These are phyloP conservation scores for Mortierella sp. DNA, from an alignment of 371 early-diverging fungal genomes.

Conservation along the genomic window DNA sequence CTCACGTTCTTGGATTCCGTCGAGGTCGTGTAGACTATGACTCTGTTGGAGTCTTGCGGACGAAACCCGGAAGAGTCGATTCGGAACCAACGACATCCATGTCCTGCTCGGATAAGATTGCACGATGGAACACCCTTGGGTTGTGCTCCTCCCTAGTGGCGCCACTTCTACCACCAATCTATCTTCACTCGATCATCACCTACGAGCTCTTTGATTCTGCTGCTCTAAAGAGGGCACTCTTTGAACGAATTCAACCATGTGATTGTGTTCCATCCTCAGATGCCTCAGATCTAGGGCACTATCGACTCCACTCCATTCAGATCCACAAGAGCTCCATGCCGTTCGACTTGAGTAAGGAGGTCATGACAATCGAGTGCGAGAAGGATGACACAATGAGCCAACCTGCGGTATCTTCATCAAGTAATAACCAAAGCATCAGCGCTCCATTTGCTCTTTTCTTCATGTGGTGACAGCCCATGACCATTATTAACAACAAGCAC, in stretches of 20 bases:
- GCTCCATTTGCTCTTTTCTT: neutral
- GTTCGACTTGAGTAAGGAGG: conserved; percentile 64
- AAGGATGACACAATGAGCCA: conserved; percentile 15
- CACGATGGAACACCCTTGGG: conserved; percentile 86
- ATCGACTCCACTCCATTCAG: conserved; percentile 45
- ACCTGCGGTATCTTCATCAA: conserved; percentile 57
- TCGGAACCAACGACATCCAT: conserved; percentile 82
- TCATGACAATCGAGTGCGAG: conserved; percentile 39
- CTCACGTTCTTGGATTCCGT: conserved; percentile 32
- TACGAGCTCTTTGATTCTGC: conserved; percentile 73
- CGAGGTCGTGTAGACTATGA: conserved; percentile 72
- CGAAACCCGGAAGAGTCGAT: conserved; percentile 85
- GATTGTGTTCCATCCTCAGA: conserved; percentile 5
- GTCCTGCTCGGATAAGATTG: conserved; percentile 93
- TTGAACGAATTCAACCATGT: conserved; percentile 57
- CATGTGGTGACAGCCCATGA: neutral
- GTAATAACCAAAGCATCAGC: conserved; percentile 26
- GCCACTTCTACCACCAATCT: conserved; percentile 77
- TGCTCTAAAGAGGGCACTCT: conserved; percentile 73
- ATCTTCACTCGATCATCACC: conserved; percentile 69
- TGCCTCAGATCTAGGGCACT: neutral
- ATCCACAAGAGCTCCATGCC: conserved; percentile 40
- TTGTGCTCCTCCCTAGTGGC: conserved; percentile 77
- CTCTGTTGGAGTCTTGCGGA: conserved; percentile 70
- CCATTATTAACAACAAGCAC: neutral